These are phyloP conservation scores for Dactylonectria macrodidyma DNA, from an alignment of 2,329 filamentous ascomycete species.

Conservation along the genomic window DNA sequence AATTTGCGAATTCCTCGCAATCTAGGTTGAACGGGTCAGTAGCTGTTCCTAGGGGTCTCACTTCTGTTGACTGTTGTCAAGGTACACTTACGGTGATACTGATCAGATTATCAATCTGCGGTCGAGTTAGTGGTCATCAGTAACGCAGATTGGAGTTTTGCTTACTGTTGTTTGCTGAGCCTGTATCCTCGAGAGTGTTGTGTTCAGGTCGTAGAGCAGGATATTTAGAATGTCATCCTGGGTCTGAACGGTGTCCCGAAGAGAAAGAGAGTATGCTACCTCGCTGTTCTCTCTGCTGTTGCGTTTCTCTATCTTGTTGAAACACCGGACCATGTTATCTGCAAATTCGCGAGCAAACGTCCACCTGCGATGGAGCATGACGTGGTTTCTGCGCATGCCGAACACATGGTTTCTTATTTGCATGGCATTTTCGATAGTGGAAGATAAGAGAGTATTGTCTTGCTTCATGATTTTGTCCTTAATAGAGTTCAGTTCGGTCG, in stretches of 20 bases:
- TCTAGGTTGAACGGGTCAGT: background rate
- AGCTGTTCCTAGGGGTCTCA: background rate
- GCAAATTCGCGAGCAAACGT: constrained; percentile 3
- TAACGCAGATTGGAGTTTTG: background rate
- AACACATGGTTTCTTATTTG: background rate
- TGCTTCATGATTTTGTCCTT: constrained; percentile 8
- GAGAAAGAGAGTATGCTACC: background rate
- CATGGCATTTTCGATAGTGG: background rate
- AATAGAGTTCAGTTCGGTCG: background rate
- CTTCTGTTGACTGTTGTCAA: too few species aligned
- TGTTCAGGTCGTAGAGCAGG: background rate
- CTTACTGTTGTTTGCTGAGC: constrained; percentile 4
- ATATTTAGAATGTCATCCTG: background rate
- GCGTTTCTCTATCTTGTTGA: background rate
- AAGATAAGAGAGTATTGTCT: background rate
- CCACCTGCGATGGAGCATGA: constrained; percentile 10
- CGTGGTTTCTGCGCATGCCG: background rate
- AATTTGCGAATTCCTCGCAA: constrained; percentile 4
- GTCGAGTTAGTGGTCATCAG: background rate
- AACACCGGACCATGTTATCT: constrained; percentile 2
- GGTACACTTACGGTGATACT: constrained; percentile 3
- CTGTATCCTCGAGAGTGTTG: constrained; percentile 2
- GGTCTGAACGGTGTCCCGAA: constrained; percentile 2
- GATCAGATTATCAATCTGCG: constrained; percentile 5
- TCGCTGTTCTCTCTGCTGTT: background rate